Conservation (phyloP, 1,139 yeast species). For the Lodderomyces metapsilosis region DNA sequence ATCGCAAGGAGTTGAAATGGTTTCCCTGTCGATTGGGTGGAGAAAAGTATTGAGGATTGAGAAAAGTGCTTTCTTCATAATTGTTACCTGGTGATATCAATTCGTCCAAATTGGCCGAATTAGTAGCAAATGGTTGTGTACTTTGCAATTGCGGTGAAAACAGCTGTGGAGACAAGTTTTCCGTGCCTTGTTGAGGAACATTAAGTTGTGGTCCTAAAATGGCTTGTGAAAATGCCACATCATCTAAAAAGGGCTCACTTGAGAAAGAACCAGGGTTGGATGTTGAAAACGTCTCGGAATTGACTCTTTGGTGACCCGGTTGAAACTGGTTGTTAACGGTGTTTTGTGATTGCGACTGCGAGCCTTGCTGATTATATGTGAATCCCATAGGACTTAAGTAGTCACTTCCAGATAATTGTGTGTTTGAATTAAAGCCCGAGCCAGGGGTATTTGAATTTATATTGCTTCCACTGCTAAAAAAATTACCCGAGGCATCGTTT, state of each 20-base stretch:
- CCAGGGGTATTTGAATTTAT: slow-evolving; percentile 4
- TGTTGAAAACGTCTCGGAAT: slow-evolving; percentile 3
- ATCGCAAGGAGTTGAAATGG: slow-evolving; percentile 28
- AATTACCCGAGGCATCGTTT: slow-evolving; percentile 5
- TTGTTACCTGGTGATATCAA: slow-evolving; percentile 33
- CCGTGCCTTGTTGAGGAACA: slow-evolving; percentile 13
- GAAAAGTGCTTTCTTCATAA: slow-evolving; percentile 20
- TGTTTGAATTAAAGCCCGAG: slow-evolving; percentile 13
- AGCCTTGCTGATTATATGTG: slow-evolving; percentile 7
- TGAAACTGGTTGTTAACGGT: slow-evolving; percentile 4
- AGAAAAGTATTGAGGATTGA: slow-evolving; percentile 44
- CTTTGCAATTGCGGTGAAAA: slow-evolving; percentile 14
- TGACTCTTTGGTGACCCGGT: slow-evolving; percentile 3
- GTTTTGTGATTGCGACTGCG: slow-evolving; percentile 7
- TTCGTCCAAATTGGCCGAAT: slow-evolving; percentile 29
- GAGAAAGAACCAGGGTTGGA: slow-evolving; percentile 21
- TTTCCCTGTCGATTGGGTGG: slow-evolving; percentile 28
- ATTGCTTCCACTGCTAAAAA: slow-evolving; percentile 4
- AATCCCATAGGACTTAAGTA: slow-evolving; percentile 15
- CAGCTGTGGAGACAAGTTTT: slow-evolving; percentile 10
- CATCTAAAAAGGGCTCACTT: slow-evolving; percentile 38
- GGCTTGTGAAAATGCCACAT: slow-evolving; percentile 18
- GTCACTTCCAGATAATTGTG: slow-evolving; percentile 11
- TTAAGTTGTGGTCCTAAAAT: slow-evolving; percentile 14
- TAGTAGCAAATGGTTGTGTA: slow-evolving; percentile 16